These are phyloP conservation scores for Exophiala sideris DNA, from an alignment of 2,329 filamentous ascomycete genomes.

Conservation along the genomic window DNA sequence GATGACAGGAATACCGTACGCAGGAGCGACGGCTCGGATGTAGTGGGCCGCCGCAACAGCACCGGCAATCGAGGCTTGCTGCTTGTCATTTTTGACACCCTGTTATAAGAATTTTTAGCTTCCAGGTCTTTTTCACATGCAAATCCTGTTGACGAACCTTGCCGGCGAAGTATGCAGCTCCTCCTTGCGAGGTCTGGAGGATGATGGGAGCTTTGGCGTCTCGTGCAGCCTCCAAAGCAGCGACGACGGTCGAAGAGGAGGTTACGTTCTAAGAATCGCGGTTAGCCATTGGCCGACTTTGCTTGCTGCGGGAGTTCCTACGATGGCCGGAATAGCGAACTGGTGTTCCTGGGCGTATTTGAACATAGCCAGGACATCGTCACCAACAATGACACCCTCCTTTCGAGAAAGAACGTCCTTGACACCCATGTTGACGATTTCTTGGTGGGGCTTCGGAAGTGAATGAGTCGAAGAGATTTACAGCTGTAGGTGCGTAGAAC, in stretches of 20 bases:
- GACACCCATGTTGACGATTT: constrained; percentile 34
- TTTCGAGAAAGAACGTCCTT: constrained; percentile 60
- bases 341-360: constrained; percentile 83
- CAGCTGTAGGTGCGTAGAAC: neutral
- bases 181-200: constrained; percentile 90
- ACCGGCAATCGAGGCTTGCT: constrained; percentile 84
- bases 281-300: constrained; percentile 7
- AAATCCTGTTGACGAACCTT: constrained; percentile 53
- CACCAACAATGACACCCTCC: constrained; percentile 64
- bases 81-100: constrained; percentile 78
- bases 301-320: constrained; percentile 35
- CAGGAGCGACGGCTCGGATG: constrained; percentile 80
- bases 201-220: constrained; percentile 89
- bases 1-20: constrained; percentile 86
- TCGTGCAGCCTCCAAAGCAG: constrained; percentile 88
- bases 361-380: constrained; percentile 71
- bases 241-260: constrained; percentile 81
- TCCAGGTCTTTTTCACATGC: neutral
- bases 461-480: neutral
- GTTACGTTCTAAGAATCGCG: constrained; percentile 68
- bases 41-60: constrained; percentile 87
- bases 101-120: constrained; percentile 23
- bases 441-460: constrained; percentile 8
- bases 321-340: constrained; percentile 83
- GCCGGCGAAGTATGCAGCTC: constrained; percentile 87